phyloP scores from a whole-genome alignment of 2,329 filamentous ascomycete genomes.

The Paraconiothyrium sp. region DNA sequence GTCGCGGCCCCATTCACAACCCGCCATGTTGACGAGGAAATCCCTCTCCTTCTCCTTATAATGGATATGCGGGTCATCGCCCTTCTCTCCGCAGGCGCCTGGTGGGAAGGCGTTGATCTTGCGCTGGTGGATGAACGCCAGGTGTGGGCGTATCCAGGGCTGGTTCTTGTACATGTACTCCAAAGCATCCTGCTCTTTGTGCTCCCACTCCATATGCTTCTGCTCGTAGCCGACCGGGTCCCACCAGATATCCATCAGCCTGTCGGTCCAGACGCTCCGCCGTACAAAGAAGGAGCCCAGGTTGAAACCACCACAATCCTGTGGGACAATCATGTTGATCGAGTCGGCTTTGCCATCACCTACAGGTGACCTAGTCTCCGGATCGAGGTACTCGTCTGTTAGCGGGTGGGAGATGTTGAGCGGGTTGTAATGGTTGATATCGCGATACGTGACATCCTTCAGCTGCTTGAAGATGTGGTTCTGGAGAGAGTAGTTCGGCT shows the following conservation, averaged over 20 bases:
- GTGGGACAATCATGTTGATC: conserved; percentile 86
- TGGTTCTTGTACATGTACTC: conserved; percentile 92
- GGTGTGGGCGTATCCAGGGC: conserved; percentile 89
- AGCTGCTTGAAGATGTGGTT: conserved; percentile 88
- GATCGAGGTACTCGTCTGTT: conserved; percentile 77
- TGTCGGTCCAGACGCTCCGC: conserved; percentile 87
- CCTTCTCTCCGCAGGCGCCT: conserved; percentile 84
- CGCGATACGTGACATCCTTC: conserved; percentile 79
- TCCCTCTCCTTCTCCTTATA: conserved; percentile 87
- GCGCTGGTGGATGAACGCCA: conserved; percentile 89
- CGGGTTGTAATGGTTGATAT: conserved; percentile 96
- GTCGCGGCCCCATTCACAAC: conserved; percentile 95
- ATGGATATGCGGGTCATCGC: conserved; percentile 79
- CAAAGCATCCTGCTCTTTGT: conserved; percentile 96
- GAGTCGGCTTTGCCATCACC: conserved; percentile 82
- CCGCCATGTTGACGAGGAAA: conserved; percentile 98
- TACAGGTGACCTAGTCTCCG: conserved; percentile 72
- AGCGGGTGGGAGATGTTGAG: conserved; percentile 91
- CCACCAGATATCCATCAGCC: conserved; percentile 96
- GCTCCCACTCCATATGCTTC: conserved; percentile 98
- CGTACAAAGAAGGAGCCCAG: conserved; percentile 93
- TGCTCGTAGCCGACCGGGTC: conserved; percentile 97
- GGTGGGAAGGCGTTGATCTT: conserved; percentile 94
- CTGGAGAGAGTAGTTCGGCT: conserved; percentile 89
- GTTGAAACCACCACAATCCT: conserved; percentile 97